Percentiles rank a stretch among this genome's conserved stretches.
Conservation (phyloP, 441 rosid species). For the Populus tomentosa region DNA sequence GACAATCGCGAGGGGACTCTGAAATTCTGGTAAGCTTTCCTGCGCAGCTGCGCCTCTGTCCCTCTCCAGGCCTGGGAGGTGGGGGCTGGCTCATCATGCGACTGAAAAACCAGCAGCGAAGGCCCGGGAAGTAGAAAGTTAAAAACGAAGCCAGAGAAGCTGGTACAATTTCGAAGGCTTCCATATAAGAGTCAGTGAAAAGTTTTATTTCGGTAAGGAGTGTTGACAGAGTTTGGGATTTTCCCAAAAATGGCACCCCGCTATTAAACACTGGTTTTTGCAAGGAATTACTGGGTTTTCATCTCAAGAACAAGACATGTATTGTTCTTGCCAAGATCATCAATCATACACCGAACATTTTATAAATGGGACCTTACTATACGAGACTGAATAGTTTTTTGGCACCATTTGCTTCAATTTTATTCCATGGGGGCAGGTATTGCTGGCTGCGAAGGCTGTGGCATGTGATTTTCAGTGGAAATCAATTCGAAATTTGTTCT, state of each 20-base stretch:
- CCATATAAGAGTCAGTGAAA: background rate
- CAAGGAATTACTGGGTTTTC: background rate
- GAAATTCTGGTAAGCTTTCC: too few species aligned
- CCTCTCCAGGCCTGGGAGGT: too few species aligned
- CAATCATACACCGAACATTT: background rate
- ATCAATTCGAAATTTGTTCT: too few species aligned
- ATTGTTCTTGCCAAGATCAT: background rate
- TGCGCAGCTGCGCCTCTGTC: too few species aligned
- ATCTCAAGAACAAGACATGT: background rate
- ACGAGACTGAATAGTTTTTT: background rate
- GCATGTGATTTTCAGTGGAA: too few species aligned
- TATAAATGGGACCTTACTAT: conserved; percentile 4
- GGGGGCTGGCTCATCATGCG: too few species aligned
- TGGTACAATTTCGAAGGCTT: conserved; percentile 18
- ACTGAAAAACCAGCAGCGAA: too few species aligned
- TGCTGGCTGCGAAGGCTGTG: background rate
- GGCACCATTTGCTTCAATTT: background rate
- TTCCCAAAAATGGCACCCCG: conserved; percentile 8
- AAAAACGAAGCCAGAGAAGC: background rate
- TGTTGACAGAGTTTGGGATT: conserved; percentile 16
- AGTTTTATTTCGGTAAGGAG: background rate
- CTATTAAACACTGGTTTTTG: background rate
- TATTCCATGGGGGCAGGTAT: background rate
- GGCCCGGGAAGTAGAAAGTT: too few species aligned
- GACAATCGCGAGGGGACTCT: too few species aligned